These are phyloP conservation scores for Panicum virgatum DNA, from an alignment of 202 grass and related monocot genomes.

Conservation along the genomic window DNA sequence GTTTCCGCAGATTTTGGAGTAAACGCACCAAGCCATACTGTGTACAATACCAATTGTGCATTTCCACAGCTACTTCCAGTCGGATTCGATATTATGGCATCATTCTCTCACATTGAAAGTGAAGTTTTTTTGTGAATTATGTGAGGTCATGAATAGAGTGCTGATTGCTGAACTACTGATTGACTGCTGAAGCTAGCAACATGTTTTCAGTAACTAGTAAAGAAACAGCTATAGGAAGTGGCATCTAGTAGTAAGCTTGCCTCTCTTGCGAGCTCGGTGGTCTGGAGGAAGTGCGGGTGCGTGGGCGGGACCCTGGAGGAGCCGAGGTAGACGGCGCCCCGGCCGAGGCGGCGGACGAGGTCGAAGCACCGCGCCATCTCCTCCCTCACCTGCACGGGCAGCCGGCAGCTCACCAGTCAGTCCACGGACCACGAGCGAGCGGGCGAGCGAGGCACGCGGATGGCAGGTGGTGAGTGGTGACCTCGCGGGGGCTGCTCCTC, in stretches of 20 bases:
- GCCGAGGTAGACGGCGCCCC: slow-evolving; percentile 83
- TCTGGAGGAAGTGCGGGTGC: slow-evolving; percentile 68
- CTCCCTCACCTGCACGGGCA: slow-evolving; percentile 61
- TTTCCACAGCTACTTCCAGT: background rate
- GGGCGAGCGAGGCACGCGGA: background rate
- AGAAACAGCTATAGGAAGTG: background rate
- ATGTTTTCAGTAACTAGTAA: background rate
- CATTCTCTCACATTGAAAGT: background rate
- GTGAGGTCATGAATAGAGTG: background rate
- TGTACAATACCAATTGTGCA: background rate
- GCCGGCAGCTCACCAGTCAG: background rate
- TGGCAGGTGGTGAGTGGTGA: background rate
- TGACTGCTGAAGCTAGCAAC: background rate
- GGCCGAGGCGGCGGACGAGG: slow-evolving; percentile 78
- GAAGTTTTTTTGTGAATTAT: background rate
- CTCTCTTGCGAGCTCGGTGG: slow-evolving; percentile 72
- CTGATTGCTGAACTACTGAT: background rate
- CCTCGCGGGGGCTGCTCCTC: slow-evolving; percentile 59
- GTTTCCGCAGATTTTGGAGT: background rate
- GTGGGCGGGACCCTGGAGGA: slow-evolving; percentile 64
- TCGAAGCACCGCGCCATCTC: slow-evolving; percentile 84
- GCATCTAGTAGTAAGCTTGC: slow-evolving; percentile 14
- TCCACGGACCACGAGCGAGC: background rate
- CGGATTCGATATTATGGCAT: background rate
- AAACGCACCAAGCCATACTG: background rate